Base-by-base conservation (phyloP, 768 basidiomycete genomes). In the Boletus subcaerulescens region DNA sequence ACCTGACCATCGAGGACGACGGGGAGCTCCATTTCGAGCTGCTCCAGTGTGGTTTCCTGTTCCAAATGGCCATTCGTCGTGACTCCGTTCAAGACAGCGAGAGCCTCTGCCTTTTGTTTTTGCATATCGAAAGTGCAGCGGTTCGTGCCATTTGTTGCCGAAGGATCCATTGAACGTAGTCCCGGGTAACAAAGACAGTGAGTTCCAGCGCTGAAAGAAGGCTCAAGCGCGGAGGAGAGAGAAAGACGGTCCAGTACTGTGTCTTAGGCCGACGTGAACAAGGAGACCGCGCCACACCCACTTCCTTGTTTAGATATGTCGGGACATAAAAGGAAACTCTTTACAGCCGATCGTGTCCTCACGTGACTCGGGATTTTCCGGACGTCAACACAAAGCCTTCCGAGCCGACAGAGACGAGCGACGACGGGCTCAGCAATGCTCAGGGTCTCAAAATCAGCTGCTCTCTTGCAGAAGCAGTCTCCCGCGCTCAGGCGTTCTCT, bases 21-120 rank as follows among this genome's bases (percentile, higher is more conserved):
- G 7, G 90, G 91, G 7, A 94, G 83, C 59, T 94, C 90, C 48
- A 71, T 73, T 65, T 91, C 86, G 11, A 93, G 77, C 29, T 83
- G 76, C 48, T 87, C 83, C 47, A 84, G 31, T 3, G 73, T 60
- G 0, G 73, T 70, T 48, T 76, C 72, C 5, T 73, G 69, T 40
- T 74, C 68, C 32, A 73, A 65, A 45, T 73, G 64, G 45, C 73
- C 74, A 56, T 76, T 77, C 33, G 10, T 39, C 3, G 66, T 50
- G 48, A 68, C 45, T n/a, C 68, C 67, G 36, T 68, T 67, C 55
- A 69, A 14, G 22, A 70, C 58, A 9, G 38, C 66, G 32, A 68
- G 69, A 1, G 66, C 67, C 41, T 70, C 63, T 10, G 61, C 65
- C 56, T 70, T 69, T 58, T 70, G 67, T 38, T 59, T 67, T 48